Percentiles rank a stretch among this genome's conserved stretches.
These are phyloP conservation scores for Ambrosiella beaveri DNA, from an alignment of 2,329 filamentous ascomycete genomes.

Conservation along the genomic window DNA sequence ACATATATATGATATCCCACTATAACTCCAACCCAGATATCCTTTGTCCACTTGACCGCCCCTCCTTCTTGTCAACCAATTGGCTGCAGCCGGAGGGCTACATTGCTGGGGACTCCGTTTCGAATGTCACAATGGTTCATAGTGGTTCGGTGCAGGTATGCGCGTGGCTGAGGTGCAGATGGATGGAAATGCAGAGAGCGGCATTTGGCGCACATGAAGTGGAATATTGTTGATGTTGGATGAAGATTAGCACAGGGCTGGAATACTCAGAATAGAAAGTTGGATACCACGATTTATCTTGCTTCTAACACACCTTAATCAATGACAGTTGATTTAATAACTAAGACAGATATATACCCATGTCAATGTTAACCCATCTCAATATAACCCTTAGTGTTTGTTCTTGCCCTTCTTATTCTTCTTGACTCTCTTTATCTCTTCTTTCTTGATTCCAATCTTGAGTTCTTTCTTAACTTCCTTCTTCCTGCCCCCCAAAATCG, in stretches of 20 bases:
- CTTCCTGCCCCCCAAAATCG: slow-evolving; percentile 1
- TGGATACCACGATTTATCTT: neutral
- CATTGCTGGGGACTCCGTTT: neutral
- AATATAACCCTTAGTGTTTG: slow-evolving; percentile 3
- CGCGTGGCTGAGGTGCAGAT: neutral
- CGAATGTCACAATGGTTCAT: neutral
- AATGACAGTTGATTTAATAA: neutral
- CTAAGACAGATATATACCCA: neutral
- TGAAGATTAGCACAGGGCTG: neutral
- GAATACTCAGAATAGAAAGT: too few relatives aligned
- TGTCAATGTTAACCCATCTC: neutral
- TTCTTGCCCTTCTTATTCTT: slow-evolving; percentile 7
- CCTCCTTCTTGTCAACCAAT: too few relatives aligned
- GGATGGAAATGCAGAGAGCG: neutral
- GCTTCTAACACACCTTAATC: neutral
- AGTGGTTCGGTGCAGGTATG: neutral
- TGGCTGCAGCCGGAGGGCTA: neutral
- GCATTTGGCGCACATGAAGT: neutral
- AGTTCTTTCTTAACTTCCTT: neutral
- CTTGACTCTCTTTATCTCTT: slow-evolving; percentile 6
- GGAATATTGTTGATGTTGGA: neutral
- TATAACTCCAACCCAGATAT: too few relatives aligned
- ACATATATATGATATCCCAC: too few relatives aligned
- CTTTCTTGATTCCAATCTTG: neutral
- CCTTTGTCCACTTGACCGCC: too few relatives aligned